Conservation (phyloP, 352 stramenopile species). For the Peronospora tabacina region DNA sequence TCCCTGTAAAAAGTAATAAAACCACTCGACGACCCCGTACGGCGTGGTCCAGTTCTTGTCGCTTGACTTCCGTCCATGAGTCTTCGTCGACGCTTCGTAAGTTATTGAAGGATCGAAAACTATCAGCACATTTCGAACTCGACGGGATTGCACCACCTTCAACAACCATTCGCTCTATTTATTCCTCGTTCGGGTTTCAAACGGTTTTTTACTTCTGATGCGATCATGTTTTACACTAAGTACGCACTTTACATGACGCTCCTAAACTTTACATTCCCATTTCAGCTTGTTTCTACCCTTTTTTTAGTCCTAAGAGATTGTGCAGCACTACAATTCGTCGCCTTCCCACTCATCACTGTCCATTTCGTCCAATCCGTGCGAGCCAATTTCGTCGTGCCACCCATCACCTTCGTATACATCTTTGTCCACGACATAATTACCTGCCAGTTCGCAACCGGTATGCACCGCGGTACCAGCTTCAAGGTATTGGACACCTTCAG, state of each 20-base stretch:
- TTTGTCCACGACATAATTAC: slow-evolving; percentile 75
- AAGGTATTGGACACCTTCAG: slow-evolving; percentile 61
- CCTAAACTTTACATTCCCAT: background rate
- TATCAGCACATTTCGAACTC: slow-evolving; percentile 5
- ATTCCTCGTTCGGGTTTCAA: background rate
- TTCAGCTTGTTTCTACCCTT: background rate
- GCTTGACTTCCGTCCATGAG: slow-evolving; percentile 80
- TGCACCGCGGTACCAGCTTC: slow-evolving; percentile 56
- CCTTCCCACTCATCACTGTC: slow-evolving; percentile 52
- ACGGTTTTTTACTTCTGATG: background rate
- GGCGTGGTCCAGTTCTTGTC: slow-evolving; percentile 67
- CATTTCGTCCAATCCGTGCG: slow-evolving; percentile 14
- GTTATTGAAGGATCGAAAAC: slow-evolving; percentile 5
- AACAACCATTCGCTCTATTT: slow-evolving; percentile 18
- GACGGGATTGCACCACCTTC: background rate
- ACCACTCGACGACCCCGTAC: slow-evolving; percentile 23
- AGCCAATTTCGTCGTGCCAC: slow-evolving; percentile 24
- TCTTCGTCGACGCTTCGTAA: slow-evolving; percentile 53
- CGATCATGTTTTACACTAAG: background rate
- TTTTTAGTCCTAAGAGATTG: background rate
- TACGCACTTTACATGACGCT: background rate
- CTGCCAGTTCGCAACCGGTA: slow-evolving; percentile 53
- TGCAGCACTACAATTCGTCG: slow-evolving; percentile 37
- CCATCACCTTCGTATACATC: slow-evolving; percentile 38
- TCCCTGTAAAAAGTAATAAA: background rate